phyloP scores from a whole-genome alignment of 2,329 filamentous ascomycete species.

The Cercospora citrullina region DNA sequence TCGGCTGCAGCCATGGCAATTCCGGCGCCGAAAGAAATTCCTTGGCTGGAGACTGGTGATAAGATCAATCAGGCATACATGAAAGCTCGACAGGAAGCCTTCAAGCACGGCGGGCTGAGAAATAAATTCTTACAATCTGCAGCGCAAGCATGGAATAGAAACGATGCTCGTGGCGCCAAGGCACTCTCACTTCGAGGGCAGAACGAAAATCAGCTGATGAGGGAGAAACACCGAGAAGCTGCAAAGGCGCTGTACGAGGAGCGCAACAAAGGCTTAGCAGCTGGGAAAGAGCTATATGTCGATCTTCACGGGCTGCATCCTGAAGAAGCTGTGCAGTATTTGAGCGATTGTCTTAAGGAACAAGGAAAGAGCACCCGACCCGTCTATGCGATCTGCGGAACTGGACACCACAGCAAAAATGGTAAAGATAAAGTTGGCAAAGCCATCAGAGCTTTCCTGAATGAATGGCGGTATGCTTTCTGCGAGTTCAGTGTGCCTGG shows the following conservation, averaged over 20 bases:
- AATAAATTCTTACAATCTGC: conserved; percentile 98
- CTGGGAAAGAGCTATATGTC: conserved; percentile 76
- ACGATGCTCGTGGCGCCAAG: conserved; percentile 93
- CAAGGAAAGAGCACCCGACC: conserved; percentile 71
- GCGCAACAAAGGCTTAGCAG: conserved; percentile 69
- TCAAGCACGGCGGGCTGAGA: conserved; percentile 91
- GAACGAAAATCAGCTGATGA: conserved; percentile 95
- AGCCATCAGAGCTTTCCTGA: conserved; percentile 84
- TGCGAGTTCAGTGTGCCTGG: conserved; percentile 95
- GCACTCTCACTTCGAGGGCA: conserved; percentile 90
- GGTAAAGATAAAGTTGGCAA: conserved; percentile 98
- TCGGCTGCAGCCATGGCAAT: conserved; percentile 81
- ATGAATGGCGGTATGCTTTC: conserved; percentile 94
- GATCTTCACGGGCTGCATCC: conserved; percentile 98
- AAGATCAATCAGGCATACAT: conserved; percentile 90
- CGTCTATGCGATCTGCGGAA: conserved; percentile 94
- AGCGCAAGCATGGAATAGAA: conserved; percentile 97
- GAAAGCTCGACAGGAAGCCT: conserved; percentile 91
- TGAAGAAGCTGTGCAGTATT: conserved; percentile 92
- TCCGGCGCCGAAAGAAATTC: conserved; percentile 83
- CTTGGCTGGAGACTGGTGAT: conserved; percentile 93
- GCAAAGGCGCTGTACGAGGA: conserved; percentile 90
- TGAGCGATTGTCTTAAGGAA: conserved; percentile 82
- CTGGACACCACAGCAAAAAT: conserved; percentile 96
- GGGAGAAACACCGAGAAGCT: conserved; percentile 92